Evolutionary conservation across 805 yeast genomes (phyloP).

Genomic region (Candida lessepsii): DNA sequence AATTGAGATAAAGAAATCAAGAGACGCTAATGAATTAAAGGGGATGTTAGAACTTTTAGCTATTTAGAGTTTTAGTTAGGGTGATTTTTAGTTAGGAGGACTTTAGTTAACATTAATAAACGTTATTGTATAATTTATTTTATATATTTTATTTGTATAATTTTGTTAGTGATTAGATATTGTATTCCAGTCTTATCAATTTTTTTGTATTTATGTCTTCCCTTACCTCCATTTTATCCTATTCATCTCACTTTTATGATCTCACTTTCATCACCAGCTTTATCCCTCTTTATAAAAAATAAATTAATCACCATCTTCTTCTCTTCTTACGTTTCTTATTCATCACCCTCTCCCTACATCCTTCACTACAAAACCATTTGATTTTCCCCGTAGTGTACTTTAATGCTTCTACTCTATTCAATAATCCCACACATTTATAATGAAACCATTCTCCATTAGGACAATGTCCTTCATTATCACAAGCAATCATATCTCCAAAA

Average conservation of each 20-base stretch:
- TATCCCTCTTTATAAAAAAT: too few relatives aligned
- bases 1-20: constrained; percentile 71
- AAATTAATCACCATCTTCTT: constrained; percentile 7
- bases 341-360: constrained; percentile 21
- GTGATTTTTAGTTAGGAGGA: too few relatives aligned
- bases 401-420: constrained; percentile 37
- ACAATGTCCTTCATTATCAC: constrained; percentile 62
- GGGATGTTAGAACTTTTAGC: constrained; percentile 92
- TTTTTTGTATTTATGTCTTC: too few relatives aligned
- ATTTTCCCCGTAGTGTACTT: constrained; percentile 33
- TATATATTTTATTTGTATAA: too few relatives aligned
- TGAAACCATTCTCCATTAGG: constrained; percentile 49
- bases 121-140: too few relatives aligned
- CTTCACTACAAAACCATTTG: constrained; percentile 41
- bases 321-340: constrained; percentile 7
- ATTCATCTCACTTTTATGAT: too few relatives aligned
- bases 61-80: too few relatives aligned
- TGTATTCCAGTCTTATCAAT: too few relatives aligned
- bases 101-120: too few relatives aligned
- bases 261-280: not conserved
- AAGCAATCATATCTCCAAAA: constrained; percentile 94
- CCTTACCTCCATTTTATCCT: too few relatives aligned
- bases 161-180: too few relatives aligned
- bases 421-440: constrained; percentile 43
- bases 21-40: constrained; percentile 83